Base-by-base conservation (phyloP, 1,284 basidiomycete species). In the Sporisorium graminicola region DNA sequence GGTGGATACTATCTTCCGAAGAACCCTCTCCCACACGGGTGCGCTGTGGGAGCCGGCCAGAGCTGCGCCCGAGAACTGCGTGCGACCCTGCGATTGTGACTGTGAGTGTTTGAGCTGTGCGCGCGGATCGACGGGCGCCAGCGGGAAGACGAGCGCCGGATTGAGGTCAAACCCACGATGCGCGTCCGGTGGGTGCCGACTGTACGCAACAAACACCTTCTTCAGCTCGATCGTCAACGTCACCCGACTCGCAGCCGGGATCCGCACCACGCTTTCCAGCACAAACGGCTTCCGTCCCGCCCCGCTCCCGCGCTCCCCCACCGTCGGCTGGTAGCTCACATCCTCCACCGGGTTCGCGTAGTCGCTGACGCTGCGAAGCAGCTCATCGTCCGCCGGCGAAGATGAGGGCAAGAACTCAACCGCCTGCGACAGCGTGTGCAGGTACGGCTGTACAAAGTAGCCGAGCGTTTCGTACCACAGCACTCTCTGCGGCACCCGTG, bases 141-240 rank as follows among this genome's bases (percentile, higher is more conserved):
- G 57, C 20, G 65, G 65, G 22, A 95, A 89, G 2, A 82, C 47
- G 14, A 85, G 54, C 2, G 81, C 83, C 0, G 93, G 91, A 1
- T 94, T 92, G 0, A 98, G 88, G 80, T 98, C 94, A 90, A 95
- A 94, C 0, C 96, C 96, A 43, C 95, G 89, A 84, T 96, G 93
- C 0, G 96, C 94, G 82, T 98, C 96, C 0, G 96, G 95, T 16
- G 92, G 93, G 85, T 99, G 96, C 82, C 98, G 95, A 18, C 93
- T 95, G 85, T 98, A 98, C 55, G 92, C 91, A 61, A 99, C 88
- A 84, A 95, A 96, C 3, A 91, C 90, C 86, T 95, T 95, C 40
- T 90, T 89, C 80, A 95, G 91, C 44, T 93, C 92, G 83, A 96
- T 89, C 18, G 88, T 89, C 57, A 98, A 86, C 7, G 88, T 87